phyloP scores from a whole-genome alignment of 805 yeast species.

The Candida loeiensis region DNA sequence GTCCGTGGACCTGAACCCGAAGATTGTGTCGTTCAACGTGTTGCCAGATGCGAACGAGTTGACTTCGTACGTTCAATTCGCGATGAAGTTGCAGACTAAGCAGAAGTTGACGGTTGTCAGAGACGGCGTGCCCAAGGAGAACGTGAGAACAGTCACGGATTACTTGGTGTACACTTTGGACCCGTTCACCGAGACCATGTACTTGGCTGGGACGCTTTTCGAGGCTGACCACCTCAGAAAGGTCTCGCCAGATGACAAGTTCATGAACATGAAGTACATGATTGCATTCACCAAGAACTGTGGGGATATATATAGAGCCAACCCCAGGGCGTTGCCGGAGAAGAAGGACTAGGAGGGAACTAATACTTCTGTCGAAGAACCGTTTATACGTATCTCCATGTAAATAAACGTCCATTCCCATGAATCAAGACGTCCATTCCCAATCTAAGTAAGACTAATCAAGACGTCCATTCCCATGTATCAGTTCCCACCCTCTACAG shows the following conservation, averaged over 20 bases:
- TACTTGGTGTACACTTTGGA: constrained; percentile 38
- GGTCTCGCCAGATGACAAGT: constrained; percentile 33
- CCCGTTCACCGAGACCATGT: constrained; percentile 37
- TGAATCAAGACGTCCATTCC: no score
- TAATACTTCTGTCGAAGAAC: no score
- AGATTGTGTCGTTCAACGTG: constrained; percentile 65
- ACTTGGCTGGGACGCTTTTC: constrained; percentile 39
- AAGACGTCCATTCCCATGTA: no score
- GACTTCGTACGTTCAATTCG: constrained; percentile 36
- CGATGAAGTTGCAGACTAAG: constrained; percentile 35
- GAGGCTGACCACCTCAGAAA: constrained; percentile 35
- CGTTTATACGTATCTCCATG: no score
- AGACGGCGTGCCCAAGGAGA: constrained; percentile 18
- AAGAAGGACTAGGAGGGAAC: constrained; percentile 5
- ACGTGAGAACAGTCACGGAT: constrained; percentile 31
- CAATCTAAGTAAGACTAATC: no score
- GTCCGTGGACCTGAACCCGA: constrained; percentile 68
- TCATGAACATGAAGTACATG: constrained; percentile 16
- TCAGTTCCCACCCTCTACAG: no score
- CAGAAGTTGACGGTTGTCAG: constrained; percentile 32
- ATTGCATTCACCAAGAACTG: constrained; percentile 28
- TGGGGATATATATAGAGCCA: constrained; percentile 42
- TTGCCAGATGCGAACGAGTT: constrained; percentile 47
- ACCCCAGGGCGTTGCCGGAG: constrained; percentile 16
- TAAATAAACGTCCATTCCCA: no score